A percentile compares a stretch with the other conserved stretches of the same genome.
Evolutionary conservation across 495 filamentous ascomycete species (phyloP).

Genomic region (Hypoxylon fuscum): DNA sequence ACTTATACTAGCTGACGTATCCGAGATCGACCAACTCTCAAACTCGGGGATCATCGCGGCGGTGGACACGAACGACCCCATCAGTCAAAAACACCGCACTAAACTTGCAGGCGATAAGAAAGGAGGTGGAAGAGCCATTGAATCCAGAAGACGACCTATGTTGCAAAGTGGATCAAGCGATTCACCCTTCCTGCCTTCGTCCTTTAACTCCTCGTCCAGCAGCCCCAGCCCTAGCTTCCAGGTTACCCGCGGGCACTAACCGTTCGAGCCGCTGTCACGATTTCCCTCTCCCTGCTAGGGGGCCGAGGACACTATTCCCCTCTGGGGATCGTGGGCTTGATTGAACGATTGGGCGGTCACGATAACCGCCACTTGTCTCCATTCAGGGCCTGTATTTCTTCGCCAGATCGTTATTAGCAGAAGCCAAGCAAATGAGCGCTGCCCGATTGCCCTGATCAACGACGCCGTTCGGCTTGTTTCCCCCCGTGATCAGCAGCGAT

Average conservation of each 20-base stretch:
- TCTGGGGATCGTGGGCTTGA: slow-evolving; percentile 29
- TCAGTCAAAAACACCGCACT: slow-evolving; percentile 6
- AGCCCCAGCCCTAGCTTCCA: slow-evolving; percentile 5
- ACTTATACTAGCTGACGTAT: slow-evolving; percentile 11
- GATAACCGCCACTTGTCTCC: slow-evolving; percentile 48
- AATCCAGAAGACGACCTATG: slow-evolving; percentile 7
- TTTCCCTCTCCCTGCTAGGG: slow-evolving; percentile 14
- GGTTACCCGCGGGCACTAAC: slow-evolving; percentile 24
- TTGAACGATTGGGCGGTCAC: slow-evolving; percentile 41
- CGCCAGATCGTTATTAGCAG: slow-evolving; percentile 20
- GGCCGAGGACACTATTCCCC: slow-evolving; percentile 1
- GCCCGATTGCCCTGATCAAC: slow-evolving; percentile 32
- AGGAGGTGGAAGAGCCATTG: slow-evolving; percentile 9
- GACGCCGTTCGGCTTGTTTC: slow-evolving; percentile 11
- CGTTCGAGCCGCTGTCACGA: slow-evolving; percentile 33
- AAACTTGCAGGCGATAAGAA: slow-evolving; percentile 12
- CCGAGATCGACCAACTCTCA: slow-evolving; percentile 22
- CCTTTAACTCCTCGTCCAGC: too few species aligned
- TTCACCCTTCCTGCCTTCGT: too few species aligned
- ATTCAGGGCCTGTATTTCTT: slow-evolving; percentile 40
- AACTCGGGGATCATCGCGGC: slow-evolving; percentile 16
- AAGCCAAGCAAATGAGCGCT: slow-evolving; percentile 23
- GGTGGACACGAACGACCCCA: slow-evolving; percentile 12
- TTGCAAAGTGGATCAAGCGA: slow-evolving; percentile 20
- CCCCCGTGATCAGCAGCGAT: slow-evolving; percentile 11